phyloP scores from a whole-genome alignment of 495 filamentous ascomycete species.

The Podospora pseudopauciseta region DNA sequence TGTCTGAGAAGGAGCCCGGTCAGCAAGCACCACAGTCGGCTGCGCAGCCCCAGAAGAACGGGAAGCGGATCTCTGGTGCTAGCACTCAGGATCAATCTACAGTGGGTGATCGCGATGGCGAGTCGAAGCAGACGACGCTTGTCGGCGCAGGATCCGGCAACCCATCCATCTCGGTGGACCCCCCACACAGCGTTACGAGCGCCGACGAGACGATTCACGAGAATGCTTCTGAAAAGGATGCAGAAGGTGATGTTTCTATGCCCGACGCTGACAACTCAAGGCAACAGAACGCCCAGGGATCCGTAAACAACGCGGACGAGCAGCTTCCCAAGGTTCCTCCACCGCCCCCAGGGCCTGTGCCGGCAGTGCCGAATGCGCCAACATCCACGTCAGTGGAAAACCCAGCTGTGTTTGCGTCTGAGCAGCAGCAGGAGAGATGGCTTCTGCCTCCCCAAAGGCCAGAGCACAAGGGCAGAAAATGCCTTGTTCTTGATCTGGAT shows the following conservation, averaged over 20 bases:
- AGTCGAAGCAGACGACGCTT: slow-evolving; percentile 46
- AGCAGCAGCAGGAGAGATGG: slow-evolving; percentile 56
- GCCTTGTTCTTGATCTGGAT: slow-evolving; percentile 91
- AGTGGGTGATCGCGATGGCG: slow-evolving; percentile 41
- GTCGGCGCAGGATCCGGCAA: slow-evolving; percentile 35
- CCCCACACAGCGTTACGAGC: slow-evolving; percentile 29
- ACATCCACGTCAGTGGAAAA: slow-evolving; percentile 27
- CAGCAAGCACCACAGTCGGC: slow-evolving; percentile 26
- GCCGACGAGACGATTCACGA: slow-evolving; percentile 30
- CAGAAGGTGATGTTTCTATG: slow-evolving; percentile 62
- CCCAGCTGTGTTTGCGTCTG: slow-evolving; percentile 31
- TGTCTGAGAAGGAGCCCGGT: slow-evolving; percentile 43
- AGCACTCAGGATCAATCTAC: slow-evolving; percentile 44
- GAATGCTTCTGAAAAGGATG: slow-evolving; percentile 35
- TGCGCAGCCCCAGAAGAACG: slow-evolving; percentile 35
- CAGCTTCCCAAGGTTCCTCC: slow-evolving; percentile 51
- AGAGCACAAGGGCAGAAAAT: slow-evolving; percentile 80
- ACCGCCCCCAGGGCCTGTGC: slow-evolving; percentile 54
- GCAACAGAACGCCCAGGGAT: slow-evolving; percentile 22
- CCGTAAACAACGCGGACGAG: slow-evolving; percentile 30
- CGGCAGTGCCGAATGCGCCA: slow-evolving; percentile 30
- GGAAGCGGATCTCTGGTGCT: slow-evolving; percentile 43
- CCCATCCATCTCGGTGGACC: slow-evolving; percentile 45
- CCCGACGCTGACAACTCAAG: slow-evolving; percentile 45
- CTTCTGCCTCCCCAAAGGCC: slow-evolving; percentile 75